A percentile compares a stretch with the other conserved stretches of the same genome.
Evolutionary conservation across 1,139 yeast species (phyloP).

Genomic region (Taiozyma onychis): DNA sequence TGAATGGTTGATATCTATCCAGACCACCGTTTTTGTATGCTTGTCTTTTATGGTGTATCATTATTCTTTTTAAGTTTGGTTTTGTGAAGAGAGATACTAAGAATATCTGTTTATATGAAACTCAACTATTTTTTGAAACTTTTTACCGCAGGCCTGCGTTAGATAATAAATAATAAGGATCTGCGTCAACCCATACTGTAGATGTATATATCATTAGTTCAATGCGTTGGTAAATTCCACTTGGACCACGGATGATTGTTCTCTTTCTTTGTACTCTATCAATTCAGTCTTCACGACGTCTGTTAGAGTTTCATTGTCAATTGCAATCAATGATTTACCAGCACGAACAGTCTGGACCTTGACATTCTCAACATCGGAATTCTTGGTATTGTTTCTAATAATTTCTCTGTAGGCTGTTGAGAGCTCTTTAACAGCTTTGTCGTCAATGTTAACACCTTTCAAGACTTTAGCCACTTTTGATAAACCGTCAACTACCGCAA

Average conservation of each 20-base stretch:
- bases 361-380: conserved; percentile 56
- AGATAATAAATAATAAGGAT: background rate
- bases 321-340: conserved; percentile 26
- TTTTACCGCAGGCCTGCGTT: background rate
- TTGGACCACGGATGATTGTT: conserved; percentile 32
- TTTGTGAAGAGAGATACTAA: background rate
- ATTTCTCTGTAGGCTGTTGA: conserved; percentile 27
- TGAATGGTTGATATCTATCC: background rate
- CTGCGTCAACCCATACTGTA: background rate
- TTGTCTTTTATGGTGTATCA: background rate
- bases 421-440: conserved; percentile 8
- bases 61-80: background rate
- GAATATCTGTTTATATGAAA: background rate
- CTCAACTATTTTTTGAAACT: background rate
- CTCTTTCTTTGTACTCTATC: conserved; percentile 25
- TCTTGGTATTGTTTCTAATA: conserved; percentile 31
- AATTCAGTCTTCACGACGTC: conserved; percentile 25
- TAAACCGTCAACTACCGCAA: conserved; percentile 37
- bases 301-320: conserved; percentile 10
- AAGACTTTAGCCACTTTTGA: conserved; percentile 19
- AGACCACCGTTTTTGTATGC: background rate
- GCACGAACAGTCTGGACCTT: conserved; percentile 44
- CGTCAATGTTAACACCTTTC: conserved; percentile 8
- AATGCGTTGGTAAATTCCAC: conserved; percentile 29
- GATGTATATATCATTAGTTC: background rate